These are phyloP conservation scores for Starmerella vitae DNA, from an alignment of 805 yeast genomes.

Conservation along the genomic window DNA sequence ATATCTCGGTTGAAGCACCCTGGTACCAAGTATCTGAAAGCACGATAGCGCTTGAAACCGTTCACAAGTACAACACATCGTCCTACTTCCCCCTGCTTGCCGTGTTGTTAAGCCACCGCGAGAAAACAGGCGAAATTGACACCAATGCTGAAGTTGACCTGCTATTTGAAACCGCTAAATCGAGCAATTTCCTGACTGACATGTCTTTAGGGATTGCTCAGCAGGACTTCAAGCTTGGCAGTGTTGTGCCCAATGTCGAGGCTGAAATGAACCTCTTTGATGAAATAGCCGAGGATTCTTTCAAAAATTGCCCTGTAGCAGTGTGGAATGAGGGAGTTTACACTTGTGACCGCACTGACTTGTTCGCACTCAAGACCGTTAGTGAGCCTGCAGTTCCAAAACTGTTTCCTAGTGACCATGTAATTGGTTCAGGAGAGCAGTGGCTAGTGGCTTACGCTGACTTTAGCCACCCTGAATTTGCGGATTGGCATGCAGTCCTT, in stretches of 20 bases:
- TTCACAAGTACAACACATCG: slow-evolving; percentile 24
- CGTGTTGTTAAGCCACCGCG: slow-evolving; percentile 16
- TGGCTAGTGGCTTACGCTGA: slow-evolving; percentile 57
- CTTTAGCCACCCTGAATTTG: slow-evolving; percentile 37
- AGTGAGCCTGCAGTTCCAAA: slow-evolving; percentile 11
- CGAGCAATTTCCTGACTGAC: slow-evolving; percentile 13
- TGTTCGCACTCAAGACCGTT: slow-evolving; percentile 56
- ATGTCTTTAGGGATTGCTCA: slow-evolving; percentile 25
- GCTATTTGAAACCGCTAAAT: slow-evolving; percentile 17
- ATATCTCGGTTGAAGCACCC: slow-evolving; percentile 11
- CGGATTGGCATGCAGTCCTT: slow-evolving; percentile 44
- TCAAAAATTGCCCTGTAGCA: slow-evolving; percentile 35
- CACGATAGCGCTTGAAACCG: slow-evolving; percentile 22
- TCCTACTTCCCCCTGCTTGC: slow-evolving; percentile 27
- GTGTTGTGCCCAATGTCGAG: slow-evolving; percentile 48
- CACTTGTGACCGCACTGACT: slow-evolving; percentile 56
- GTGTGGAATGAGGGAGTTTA: slow-evolving; percentile 38
- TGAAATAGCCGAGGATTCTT: slow-evolving; percentile 25
- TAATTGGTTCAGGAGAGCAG: slow-evolving; percentile 45
- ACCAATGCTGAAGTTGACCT: slow-evolving; percentile 8
- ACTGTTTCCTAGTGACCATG: slow-evolving; percentile 43
- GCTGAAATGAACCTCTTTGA: slow-evolving; percentile 47
- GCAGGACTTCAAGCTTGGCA: slow-evolving; percentile 35
- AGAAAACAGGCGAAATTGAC: slow-evolving; percentile 9
- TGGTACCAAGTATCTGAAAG: slow-evolving; percentile 7